A percentile compares a stretch with the other conserved stretches of the same genome.
phyloP scores from a whole-genome alignment of 257 asterid genomes.

The Vinca minor region DNA sequence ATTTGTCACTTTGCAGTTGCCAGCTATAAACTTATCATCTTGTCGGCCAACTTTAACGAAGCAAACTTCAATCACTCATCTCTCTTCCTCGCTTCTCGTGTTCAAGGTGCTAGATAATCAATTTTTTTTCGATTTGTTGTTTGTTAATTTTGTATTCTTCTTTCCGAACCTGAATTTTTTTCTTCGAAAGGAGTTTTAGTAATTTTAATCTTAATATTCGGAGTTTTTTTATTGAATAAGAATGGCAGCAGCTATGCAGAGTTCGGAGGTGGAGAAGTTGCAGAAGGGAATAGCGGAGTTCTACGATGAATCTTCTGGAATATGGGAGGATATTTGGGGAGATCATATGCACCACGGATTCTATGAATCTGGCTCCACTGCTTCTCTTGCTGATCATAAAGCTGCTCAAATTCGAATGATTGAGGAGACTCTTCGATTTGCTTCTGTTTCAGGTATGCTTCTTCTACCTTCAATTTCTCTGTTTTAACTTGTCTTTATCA shows the following conservation, averaged over 20 bases:
- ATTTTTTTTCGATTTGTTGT: background rate
- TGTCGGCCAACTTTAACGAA: no score
- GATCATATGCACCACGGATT: conserved; percentile 99
- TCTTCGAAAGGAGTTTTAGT: background rate
- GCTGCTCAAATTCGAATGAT: conserved; percentile 94
- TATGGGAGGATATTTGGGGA: conserved; percentile 96
- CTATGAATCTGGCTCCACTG: conserved; percentile 50
- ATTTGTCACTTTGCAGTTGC: background rate
- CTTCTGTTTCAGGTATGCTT: conserved; percentile 50
- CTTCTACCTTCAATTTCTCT: background rate
- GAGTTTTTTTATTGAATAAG: background rate
- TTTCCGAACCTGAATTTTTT: background rate
- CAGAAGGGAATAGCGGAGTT: conserved; percentile 87
- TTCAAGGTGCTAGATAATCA: background rate
- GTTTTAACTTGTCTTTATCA: no score
- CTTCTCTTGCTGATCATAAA: conserved; percentile 63
- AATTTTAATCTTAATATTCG: background rate
- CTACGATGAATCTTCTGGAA: conserved; percentile 77
- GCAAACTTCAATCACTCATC: background rate
- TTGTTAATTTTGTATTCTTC: background rate
- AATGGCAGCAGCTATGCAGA: conserved; percentile 2
- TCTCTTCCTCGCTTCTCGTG: background rate
- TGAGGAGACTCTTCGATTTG: conserved; percentile 72
- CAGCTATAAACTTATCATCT: background rate
- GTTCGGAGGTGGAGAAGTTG: conserved; percentile 22